Percentiles rank a stretch among this genome's conserved stretches.
Conservation (phyloP, 2,329 filamentous ascomycete genomes). For the Tolypocladium cylindrosporum region DNA sequence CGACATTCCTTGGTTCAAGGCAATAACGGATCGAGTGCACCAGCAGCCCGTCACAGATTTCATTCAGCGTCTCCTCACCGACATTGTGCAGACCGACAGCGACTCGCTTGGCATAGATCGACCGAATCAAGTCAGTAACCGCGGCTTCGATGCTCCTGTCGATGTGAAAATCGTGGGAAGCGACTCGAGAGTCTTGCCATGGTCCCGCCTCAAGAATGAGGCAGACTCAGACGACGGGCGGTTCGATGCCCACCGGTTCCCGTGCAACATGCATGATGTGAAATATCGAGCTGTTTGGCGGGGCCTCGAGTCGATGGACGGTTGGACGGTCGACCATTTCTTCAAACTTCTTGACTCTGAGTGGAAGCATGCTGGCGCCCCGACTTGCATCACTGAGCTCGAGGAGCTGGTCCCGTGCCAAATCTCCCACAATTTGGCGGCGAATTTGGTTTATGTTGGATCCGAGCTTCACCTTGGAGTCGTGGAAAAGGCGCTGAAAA, state of each 20-base stretch:
- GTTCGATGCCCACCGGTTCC: conserved; percentile 14
- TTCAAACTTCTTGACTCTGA: background rate
- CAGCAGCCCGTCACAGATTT: conserved; percentile 7
- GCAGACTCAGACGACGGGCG: background rate
- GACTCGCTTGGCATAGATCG: conserved; percentile 3
- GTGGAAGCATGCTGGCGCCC: background rate
- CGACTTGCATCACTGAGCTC: conserved; percentile 3
- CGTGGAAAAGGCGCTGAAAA: conserved; percentile 8
- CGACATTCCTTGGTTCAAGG: conserved; percentile 23
- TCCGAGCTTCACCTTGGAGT: conserved; percentile 3
- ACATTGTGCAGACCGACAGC: conserved; percentile 10
- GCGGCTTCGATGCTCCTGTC: background rate
- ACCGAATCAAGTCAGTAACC: background rate
- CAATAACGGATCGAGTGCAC: conserved; percentile 8
- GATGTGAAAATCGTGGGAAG: conserved; percentile 11
- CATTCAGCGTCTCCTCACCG: conserved; percentile 11
- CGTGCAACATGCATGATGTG: conserved; percentile 7
- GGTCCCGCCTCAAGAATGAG: conserved; percentile 6
- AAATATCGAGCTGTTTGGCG: conserved; percentile 15
- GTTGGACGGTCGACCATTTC: conserved; percentile 1
- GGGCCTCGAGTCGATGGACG: conserved; percentile 8
- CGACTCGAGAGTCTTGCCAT: conserved; percentile 12
- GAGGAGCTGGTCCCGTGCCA: conserved; percentile 9
- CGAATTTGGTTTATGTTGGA: conserved; percentile 18
- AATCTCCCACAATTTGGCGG: conserved; percentile 16